Percentiles rank a stretch among this genome's conserved stretches.
phyloP scores from a whole-genome alignment of 257 asterid genomes.

The Primulina huaijiensis region DNA sequence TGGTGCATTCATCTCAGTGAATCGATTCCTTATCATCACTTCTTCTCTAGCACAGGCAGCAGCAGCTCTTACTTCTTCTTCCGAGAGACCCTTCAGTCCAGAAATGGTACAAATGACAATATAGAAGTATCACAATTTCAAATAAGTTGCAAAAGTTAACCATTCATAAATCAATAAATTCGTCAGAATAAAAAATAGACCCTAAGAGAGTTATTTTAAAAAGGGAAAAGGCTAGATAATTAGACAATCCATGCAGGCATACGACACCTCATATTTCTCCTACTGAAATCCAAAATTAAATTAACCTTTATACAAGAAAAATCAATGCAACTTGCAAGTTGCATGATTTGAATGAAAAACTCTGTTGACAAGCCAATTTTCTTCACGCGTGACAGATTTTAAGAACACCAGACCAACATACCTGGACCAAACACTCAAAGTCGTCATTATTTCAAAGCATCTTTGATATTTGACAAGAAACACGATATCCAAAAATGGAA shows the following conservation, averaged over 20 bases:
- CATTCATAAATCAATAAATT: background rate
- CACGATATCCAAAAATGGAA: background rate
- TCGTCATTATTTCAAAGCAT: background rate
- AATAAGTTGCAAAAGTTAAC: slow-evolving; percentile 15
- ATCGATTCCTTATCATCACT: slow-evolving; percentile 93
- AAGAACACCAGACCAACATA: background rate
- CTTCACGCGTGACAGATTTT: too few relatives aligned
- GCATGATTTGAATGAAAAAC: background rate
- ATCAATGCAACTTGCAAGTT: background rate
- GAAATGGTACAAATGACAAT: slow-evolving; percentile 24
- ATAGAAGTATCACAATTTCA: slow-evolving; percentile 12
- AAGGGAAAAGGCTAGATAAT: background rate
- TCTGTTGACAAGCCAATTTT: background rate
- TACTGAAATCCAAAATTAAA: background rate
- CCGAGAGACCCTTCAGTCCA: slow-evolving; percentile 83
- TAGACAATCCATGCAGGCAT: slow-evolving; percentile 7
- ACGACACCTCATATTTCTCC: background rate
- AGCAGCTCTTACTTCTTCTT: slow-evolving; percentile 96
- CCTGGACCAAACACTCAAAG: background rate
- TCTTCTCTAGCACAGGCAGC: slow-evolving; percentile 99
- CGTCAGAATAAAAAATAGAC: background rate
- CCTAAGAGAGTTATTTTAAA: background rate
- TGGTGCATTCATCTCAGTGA: slow-evolving; percentile 99
- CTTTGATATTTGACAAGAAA: background rate
- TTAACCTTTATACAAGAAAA: background rate